Conservation (phyloP, 495 filamentous ascomycete species). For the Tuber aestivum region DNA sequence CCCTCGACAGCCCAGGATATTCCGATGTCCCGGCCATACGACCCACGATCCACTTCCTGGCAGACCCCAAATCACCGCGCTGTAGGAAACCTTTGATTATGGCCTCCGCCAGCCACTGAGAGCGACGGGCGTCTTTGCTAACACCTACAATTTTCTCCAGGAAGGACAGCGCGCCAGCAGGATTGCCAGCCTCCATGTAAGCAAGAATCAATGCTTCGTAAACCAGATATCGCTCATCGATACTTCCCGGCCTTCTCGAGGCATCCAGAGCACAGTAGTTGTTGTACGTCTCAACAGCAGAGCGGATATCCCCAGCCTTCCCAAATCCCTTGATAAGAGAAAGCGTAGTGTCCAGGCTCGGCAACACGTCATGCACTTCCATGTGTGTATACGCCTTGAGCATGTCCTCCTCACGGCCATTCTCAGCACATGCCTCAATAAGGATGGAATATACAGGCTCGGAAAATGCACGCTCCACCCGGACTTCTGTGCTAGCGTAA, state of each 20-base stretch:
- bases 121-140: constrained; percentile 51
- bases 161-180: constrained; percentile 74
- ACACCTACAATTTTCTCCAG: constrained; percentile 66
- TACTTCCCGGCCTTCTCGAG: constrained; percentile 61
- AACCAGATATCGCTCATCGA: constrained; percentile 72
- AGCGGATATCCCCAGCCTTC: constrained; percentile 67
- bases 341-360: constrained; percentile 74
- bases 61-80: constrained; percentile 25
- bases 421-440: constrained; percentile 75
- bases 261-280: constrained; percentile 61
- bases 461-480: constrained; percentile 53
- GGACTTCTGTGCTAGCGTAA: constrained; percentile 57
- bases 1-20: constrained; percentile 24
- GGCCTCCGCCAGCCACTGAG: constrained; percentile 58
- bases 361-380: constrained; percentile 65
- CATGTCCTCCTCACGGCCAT: constrained; percentile 77
- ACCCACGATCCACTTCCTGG: constrained; percentile 34
- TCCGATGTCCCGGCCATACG: constrained; percentile 18
- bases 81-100: constrained; percentile 72
- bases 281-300: constrained; percentile 88
- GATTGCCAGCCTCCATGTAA: constrained; percentile 71
- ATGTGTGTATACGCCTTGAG: constrained; percentile 81
- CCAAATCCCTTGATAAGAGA: constrained; percentile 91
- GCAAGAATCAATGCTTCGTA: constrained; percentile 84
- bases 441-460: constrained; percentile 73